Conservation (phyloP, 2,329 filamentous ascomycete species). For the Phialophora expanda region DNA sequence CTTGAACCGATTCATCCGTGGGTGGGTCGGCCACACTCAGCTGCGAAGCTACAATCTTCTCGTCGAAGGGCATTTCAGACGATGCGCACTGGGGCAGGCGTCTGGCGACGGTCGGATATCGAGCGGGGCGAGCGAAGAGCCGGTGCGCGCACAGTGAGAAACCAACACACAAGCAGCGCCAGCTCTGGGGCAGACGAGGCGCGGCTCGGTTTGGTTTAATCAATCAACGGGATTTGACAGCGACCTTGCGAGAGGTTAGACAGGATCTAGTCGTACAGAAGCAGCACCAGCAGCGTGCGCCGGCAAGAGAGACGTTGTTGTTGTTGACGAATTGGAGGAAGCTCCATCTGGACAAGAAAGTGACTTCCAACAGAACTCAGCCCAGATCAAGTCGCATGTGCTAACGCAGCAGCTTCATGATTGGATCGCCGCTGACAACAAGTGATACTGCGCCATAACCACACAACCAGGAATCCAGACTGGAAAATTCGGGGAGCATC, state of each 20-base stretch:
- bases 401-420: conserved; percentile 1
- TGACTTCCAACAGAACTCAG: not conserved
- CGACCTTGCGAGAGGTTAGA: not conserved
- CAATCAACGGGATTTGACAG: not conserved
- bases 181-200: not conserved
- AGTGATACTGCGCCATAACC: not conserved
- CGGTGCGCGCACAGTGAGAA: not conserved
- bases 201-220: not conserved
- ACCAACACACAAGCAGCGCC: not conserved
- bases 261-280: conserved; percentile 9
- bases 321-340: conserved; percentile 8
- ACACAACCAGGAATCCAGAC: not conserved
- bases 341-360: conserved; percentile 13
- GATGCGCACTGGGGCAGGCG: not conserved
- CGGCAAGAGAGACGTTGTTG: conserved; percentile 7
- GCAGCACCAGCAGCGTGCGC: conserved; percentile 6
- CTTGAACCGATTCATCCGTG: conserved; percentile 10
- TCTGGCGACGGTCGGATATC: not conserved
- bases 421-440: not conserved
- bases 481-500: not conserved
- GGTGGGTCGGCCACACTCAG: not conserved
- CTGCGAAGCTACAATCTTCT: not conserved
- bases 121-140: not conserved
- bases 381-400: not conserved
- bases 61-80: not conserved